Evolutionary conservation across 2,329 filamentous ascomycete species (phyloP), one percentile per base, ranked within the genome.

Genomic region (Neopestalotiopsis clavispora): DNA sequence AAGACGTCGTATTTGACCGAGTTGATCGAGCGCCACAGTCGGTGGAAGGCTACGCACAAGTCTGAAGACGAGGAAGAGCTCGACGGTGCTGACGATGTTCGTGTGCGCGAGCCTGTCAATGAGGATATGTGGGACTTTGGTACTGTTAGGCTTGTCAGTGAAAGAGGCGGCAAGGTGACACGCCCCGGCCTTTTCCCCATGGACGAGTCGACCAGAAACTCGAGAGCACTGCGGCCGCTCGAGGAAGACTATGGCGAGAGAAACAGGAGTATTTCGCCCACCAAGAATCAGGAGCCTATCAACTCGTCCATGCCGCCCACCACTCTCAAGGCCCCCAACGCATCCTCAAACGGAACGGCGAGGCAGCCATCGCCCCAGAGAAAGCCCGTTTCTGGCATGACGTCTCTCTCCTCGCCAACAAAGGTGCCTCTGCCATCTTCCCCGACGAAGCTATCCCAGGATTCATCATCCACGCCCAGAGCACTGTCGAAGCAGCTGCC

Each of bases 81-180:
- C 34, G 90, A 93, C 28, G 85, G 84, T 9, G 85, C 88, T 49
- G 86, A 89, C 61, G 82, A 85, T 13, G 82, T 82, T n/a, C 80
- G 84, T 1, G 87, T 91, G 68, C 87, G 92, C 42, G 81, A 84
- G 71, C 83, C 82, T 20, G 83, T 88, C 7, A 87, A 91, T 71
- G 94, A 98, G 78, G 96, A 98, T 79, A 89, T 98, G 78, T 99
- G 96, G 96, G 96, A 99, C 80, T 99, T 99, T 83, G 96, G 96
- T 58, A 99, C 96, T 0, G 94, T 99, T 66, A 89, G 95, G 68
- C 91, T 97, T 5, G 90, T 91, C n/a, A 89, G 87, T 40, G 89
- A 91, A 67, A 87, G 89, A 34, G 90, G 90, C 70, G 86, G 86
- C 38, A 77, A 88, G 1, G 76, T 87, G 7, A 82, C 82, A 60